A percentile compares a stretch with the other conserved stretches of the same genome.
Evolutionary conservation across 2,329 filamentous ascomycete genomes (phyloP).

Genomic region (Talaromyces sp.): DNA sequence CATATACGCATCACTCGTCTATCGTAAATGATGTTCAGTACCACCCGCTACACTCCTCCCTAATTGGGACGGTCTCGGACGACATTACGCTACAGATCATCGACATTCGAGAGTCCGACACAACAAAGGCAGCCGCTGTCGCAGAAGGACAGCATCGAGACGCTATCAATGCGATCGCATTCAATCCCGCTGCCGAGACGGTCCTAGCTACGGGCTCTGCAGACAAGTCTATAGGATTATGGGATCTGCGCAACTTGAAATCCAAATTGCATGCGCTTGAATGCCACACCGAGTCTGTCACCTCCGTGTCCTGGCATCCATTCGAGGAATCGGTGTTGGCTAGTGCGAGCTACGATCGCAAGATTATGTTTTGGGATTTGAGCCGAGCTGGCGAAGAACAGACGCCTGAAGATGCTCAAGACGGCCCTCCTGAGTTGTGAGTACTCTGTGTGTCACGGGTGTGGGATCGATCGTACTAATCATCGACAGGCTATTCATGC

Average conservation of each 20-base stretch:
- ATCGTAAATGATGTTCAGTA: conserved; percentile 98
- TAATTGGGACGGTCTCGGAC: conserved; percentile 92
- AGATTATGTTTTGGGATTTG: conserved; percentile 95
- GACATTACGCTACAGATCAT: conserved; percentile 90
- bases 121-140: conserved; percentile 64
- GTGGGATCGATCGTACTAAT: not conserved
- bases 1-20: conserved; percentile 81
- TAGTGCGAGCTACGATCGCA: conserved; percentile 85
- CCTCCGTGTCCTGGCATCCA: conserved; percentile 91
- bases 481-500: conserved; percentile 80
- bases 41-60: conserved; percentile 76
- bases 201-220: conserved; percentile 89
- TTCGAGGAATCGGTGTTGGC: conserved; percentile 83
- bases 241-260: conserved; percentile 89
- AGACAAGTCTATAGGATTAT: conserved; percentile 91
- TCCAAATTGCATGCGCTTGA: conserved; percentile 86
- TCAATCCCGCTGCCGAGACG: conserved; percentile 87
- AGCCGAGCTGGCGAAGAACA: conserved; percentile 91
- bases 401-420: conserved; percentile 87
- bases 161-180: conserved; percentile 92
- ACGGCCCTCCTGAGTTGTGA: conserved; percentile 90
- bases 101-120: conserved; percentile 69
- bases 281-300: conserved; percentile 84
- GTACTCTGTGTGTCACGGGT: conserved; percentile 35
- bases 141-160: conserved; percentile 76